Base-by-base conservation (phyloP, 148 eudicot genomes). In the Heliosperma pusillum region DNA sequence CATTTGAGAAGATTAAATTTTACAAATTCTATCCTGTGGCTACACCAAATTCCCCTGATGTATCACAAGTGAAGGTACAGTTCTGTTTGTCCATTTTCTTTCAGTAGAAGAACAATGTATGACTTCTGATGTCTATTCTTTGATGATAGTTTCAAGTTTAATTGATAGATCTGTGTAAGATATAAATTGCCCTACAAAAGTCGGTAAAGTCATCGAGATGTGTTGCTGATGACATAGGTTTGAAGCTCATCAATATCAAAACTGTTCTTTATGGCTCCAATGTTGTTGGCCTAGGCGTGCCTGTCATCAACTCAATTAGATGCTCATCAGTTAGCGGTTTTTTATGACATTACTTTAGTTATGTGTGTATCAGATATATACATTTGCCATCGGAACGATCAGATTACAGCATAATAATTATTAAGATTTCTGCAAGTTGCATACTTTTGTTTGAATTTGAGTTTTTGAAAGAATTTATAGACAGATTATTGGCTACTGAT, bases 21-120 rank as follows among this genome's bases (percentile, higher is more conserved):
- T 90, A 84, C 89, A 96, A 96, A 83, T 96, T 88, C 77, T 96
- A 96, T 82, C 99, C 99, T 10, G 90, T 87, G 75, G 30, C 90
- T 5, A 55, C 97, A 24, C 83, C 94, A 64, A 91, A 90, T 55
- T 45, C 93, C 27, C 99, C 99, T 55, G 99, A 96, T 81, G 91
- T 96, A 62, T 88, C 99, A 59, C 76, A 72, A 73, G 97, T 92
- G 56, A 92, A 96, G 97, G 99, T 96, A 78, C 66, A 21, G 33
- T 74, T 56, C 56, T 69, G 27, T 40, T 20, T 13, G 26, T 47
- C 52, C 11, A 27, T 36, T 64, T 57, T 36, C 1, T 45, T 40
- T 33, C 19, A 47, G 25, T 42, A 11, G 55, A 50, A 13, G 55
- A 47, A 47, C 3, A 4, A 50, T 50, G 3, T 50, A 15, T 50